These are phyloP conservation scores for Neurospora tetrasperma DNA, from an alignment of 495 filamentous ascomycete genomes.

Conservation along the genomic window DNA sequence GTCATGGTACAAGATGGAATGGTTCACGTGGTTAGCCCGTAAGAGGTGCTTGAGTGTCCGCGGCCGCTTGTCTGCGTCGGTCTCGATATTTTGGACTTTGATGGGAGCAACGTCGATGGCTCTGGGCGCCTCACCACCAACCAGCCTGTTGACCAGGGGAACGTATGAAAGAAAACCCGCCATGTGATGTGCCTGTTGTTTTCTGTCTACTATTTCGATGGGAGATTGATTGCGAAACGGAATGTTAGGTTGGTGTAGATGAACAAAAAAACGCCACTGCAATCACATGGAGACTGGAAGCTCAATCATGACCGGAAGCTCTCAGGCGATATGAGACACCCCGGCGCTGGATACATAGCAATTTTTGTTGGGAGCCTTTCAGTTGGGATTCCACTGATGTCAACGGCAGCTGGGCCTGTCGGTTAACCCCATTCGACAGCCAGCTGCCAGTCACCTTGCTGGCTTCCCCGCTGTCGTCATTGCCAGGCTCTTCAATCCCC, in stretches of 20 bases:
- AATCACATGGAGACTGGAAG: not conserved
- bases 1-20: conserved; percentile 71
- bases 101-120: conserved; percentile 59
- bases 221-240: not conserved
- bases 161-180: conserved; percentile 39
- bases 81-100: conserved; percentile 68
- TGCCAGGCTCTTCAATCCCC: not conserved
- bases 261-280: not conserved
- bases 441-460: not conserved
- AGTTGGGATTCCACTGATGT: not conserved
- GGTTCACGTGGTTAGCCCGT: conserved; percentile 81
- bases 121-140: conserved; percentile 17
- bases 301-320: not conserved
- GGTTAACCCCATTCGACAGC: not conserved
- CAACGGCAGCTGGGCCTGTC: not conserved
- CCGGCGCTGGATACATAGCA: not conserved
- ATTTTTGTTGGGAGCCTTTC: not conserved
- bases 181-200: conserved; percentile 11
- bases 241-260: not conserved
- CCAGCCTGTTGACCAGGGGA: conserved; percentile 36
- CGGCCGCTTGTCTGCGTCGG: conserved; percentile 61
- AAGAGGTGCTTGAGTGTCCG: conserved; percentile 83
- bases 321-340: not conserved
- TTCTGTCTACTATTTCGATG: not conserved
- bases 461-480: not conserved